phyloP scores from a whole-genome alignment of 106 monocot species.

The Narthecium ossifragum region DNA sequence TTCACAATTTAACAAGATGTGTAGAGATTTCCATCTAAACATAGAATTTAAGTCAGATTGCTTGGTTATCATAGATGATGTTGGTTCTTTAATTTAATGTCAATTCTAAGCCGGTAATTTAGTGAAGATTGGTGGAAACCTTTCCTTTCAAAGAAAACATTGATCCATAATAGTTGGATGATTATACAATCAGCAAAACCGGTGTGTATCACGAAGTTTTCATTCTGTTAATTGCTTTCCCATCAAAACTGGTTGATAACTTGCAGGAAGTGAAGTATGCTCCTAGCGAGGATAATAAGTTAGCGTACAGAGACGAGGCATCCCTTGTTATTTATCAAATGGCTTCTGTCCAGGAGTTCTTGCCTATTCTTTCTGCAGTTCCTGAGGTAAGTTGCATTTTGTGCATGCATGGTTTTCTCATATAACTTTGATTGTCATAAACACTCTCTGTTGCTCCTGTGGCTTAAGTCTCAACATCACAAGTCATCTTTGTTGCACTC shows the following conservation, averaged over 20 bases:
- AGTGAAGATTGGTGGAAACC: no score
- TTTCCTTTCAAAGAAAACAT: no score
- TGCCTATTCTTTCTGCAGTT: conserved; percentile 54
- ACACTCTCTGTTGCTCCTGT: not conserved
- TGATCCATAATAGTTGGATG: not conserved
- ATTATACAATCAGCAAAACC: not conserved
- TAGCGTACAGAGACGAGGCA: conserved; percentile 31
- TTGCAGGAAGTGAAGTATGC: conserved; percentile 34
- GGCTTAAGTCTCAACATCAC: not conserved
- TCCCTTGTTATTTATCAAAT: conserved; percentile 52
- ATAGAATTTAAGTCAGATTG: no score
- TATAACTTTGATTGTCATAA: no score
- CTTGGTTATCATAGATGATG: no score
- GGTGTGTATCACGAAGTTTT: not conserved
- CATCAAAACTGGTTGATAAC: not conserved
- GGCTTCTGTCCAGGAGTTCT: conserved; percentile 42
- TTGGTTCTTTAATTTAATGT: no score
- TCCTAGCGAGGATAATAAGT: conserved; percentile 14
- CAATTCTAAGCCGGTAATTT: no score
- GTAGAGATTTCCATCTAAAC: no score
- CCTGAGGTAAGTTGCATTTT: conserved; percentile 48
- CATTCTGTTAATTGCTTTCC: not conserved
- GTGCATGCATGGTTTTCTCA: not conserved
- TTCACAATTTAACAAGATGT: no score
- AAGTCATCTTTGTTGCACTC: not conserved